Evolutionary conservation across 495 filamentous ascomycete genomes (phyloP).

Genomic region (Cudoniella acicularis): DNA sequence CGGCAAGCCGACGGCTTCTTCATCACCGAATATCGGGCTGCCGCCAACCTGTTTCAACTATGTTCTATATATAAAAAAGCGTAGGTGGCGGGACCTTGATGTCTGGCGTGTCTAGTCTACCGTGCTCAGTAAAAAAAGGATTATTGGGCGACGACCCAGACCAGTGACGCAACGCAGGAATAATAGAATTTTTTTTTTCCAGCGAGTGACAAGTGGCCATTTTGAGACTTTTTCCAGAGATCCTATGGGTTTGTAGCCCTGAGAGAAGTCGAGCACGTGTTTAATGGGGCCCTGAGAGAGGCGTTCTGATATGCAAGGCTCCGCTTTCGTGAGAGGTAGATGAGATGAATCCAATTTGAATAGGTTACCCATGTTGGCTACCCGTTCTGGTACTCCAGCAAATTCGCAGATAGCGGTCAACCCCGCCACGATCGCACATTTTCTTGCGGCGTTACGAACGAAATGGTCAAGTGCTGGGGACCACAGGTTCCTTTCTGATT

Average conservation of each 20-base stretch:
- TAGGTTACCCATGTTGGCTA: not conserved
- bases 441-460: not conserved
- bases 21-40: too few relatives aligned
- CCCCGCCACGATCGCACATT: not conserved
- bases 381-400: not conserved
- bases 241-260: not conserved
- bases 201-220: too few relatives aligned
- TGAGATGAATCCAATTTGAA: not conserved
- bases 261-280: not conserved
- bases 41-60: not conserved
- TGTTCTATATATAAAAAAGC: conserved; percentile 1
- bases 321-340: not conserved
- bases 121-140: not conserved
- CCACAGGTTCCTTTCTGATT: too few relatives aligned
- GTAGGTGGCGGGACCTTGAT: not conserved
- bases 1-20: too few relatives aligned
- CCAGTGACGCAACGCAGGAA: not conserved
- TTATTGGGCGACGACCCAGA: not conserved
- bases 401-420: not conserved
- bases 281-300: not conserved
- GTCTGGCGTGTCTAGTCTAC: not conserved
- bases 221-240: too few relatives aligned
- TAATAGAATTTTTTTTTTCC: not conserved
- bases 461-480: not conserved
- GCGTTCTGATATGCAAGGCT: not conserved